A percentile compares a stretch with the other conserved stretches of the same genome.
Evolutionary conservation across 352 stramenopile genomes (phyloP).

Genomic region (Globisporangium cylindrosporum): DNA sequence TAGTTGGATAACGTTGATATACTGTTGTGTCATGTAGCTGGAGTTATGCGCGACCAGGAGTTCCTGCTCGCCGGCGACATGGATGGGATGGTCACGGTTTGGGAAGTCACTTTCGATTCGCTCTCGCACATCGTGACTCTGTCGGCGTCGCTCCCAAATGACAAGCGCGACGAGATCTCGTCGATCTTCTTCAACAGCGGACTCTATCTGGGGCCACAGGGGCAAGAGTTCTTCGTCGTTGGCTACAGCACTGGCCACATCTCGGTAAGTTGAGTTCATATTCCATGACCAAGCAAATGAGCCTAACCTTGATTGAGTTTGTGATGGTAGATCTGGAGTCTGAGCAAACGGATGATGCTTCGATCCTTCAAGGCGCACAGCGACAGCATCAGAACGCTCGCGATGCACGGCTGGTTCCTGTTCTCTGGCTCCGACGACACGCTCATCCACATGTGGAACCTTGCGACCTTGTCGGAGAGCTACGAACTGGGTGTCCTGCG

Average conservation of each 20-base stretch:
- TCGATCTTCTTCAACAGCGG: conserved; percentile 53
- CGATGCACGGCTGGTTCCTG: conserved; percentile 65
- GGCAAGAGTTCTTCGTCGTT: conserved; percentile 55
- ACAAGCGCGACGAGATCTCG: conserved; percentile 49
- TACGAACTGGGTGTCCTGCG: conserved; percentile 62
- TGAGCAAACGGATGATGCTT: conserved; percentile 40
- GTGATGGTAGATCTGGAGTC: conserved; percentile 46
- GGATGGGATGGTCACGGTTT: conserved; percentile 49
- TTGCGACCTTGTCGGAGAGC: conserved; percentile 32
- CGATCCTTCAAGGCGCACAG: conserved; percentile 52
- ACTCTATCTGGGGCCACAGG: conserved; percentile 31
- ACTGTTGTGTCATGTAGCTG: conserved; percentile 21
- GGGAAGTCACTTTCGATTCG: conserved; percentile 45
- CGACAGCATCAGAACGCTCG: conserved; percentile 50
- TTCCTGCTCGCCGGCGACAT: conserved; percentile 50
- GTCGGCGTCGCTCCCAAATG: conserved; percentile 12
- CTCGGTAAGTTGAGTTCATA: conserved; percentile 24
- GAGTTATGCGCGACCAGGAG: conserved; percentile 53
- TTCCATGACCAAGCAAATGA: background rate
- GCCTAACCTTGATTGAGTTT: background rate
- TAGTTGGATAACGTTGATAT: background rate
- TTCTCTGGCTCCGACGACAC: conserved; percentile 74
- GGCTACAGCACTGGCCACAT: conserved; percentile 54
- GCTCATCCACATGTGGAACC: conserved; percentile 67
- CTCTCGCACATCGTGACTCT: conserved; percentile 20